phyloP scores from a whole-genome alignment of 2,329 filamentous ascomycete genomes.

The Talaromyces pinophilus region DNA sequence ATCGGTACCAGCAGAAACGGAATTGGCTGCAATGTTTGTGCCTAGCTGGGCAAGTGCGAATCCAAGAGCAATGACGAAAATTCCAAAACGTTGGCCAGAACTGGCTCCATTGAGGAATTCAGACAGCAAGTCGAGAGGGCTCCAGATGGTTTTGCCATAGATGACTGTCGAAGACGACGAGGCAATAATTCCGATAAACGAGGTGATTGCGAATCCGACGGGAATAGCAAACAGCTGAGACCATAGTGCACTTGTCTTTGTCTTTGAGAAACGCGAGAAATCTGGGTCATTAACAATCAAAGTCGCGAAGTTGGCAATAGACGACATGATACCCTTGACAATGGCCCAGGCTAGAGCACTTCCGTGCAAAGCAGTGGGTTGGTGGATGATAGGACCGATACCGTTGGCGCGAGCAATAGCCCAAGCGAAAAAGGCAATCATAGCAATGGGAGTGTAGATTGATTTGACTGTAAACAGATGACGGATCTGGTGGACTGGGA shows the following conservation, averaged over 20 bases:
- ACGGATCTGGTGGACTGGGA: slow-evolving; percentile 82
- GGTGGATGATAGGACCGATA: slow-evolving; percentile 76
- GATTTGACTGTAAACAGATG: slow-evolving; percentile 92
- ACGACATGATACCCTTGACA: slow-evolving; percentile 81
- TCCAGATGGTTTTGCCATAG: slow-evolving; percentile 69
- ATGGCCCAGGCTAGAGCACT: slow-evolving; percentile 76
- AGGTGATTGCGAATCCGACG: slow-evolving; percentile 72
- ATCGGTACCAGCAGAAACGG: slow-evolving; percentile 78
- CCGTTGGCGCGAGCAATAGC: slow-evolving; percentile 78
- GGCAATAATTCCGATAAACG: slow-evolving; percentile 80
- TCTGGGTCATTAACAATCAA: slow-evolving; percentile 80
- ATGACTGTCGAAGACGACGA: slow-evolving; percentile 68
- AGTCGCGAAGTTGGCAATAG: slow-evolving; percentile 87
- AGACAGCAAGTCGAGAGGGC: slow-evolving; percentile 67
- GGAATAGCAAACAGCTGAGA: slow-evolving; percentile 77
- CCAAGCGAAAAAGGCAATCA: slow-evolving; percentile 85
- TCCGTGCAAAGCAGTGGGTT: slow-evolving; percentile 64
- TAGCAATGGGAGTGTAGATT: slow-evolving; percentile 78
- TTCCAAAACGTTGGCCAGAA: slow-evolving; percentile 69
- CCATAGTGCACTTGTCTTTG: slow-evolving; percentile 74
- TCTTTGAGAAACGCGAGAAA: slow-evolving; percentile 78
- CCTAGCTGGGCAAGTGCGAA: slow-evolving; percentile 80
- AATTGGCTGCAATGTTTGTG: slow-evolving; percentile 86
- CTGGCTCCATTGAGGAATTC: slow-evolving; percentile 69
- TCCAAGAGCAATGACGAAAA: slow-evolving; percentile 70